Evolutionary conservation across 2,329 filamentous ascomycete genomes (phyloP), one percentile per base, ranked within the genome.

Genomic region (Coniosporium tulheliwenetii): DNA sequence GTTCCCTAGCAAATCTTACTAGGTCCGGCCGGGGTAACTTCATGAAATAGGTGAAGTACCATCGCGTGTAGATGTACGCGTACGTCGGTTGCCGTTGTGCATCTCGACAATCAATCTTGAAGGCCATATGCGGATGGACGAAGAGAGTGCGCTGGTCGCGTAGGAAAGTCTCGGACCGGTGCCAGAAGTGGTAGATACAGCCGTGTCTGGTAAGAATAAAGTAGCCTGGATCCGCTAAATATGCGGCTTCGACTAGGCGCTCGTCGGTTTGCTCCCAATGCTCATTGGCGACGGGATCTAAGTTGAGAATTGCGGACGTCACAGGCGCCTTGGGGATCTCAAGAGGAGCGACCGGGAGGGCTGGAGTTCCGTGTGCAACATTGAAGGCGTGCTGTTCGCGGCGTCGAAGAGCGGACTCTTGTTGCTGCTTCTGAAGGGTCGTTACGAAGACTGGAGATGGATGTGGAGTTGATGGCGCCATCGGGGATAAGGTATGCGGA

Each of bases 181-280:
- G 36, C 36, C 36, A 37, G 10, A 37, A 5, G 36, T 37, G 16
- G 36, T 37, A 37, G n/a, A 37, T 37, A 5, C 36, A 37, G 36
- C 36, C 36, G 3, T n/a, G 19, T 10, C 36, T 14, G n/a, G 36
- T 14, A n/a, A 37, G n/a, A 19, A 37, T 8, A 19, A 37, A 37
- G 36, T 14, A 37, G 13, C 36, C 36, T 14, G 36, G 8, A 37
- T 37, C 36, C 5, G n/a, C 36, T 12, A 37, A 8, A 29, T 14
- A 37, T 5, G 19, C 19, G n/a, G 19, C 19, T 29, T 37, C 36
- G n/a, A 37, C 16, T 12, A 37, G 4, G 13, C 36, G n/a, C 7
- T 37, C 36, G 13, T 37, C 8, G 19, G 15, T 15, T 12, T n/a
- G 36, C 36, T 15, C 14, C 7, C 5, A 35, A 15, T 8, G 36